Evolutionary conservation across 2,329 filamentous ascomycete species (phyloP).

Genomic region (Cucurbitaria berberidis): DNA sequence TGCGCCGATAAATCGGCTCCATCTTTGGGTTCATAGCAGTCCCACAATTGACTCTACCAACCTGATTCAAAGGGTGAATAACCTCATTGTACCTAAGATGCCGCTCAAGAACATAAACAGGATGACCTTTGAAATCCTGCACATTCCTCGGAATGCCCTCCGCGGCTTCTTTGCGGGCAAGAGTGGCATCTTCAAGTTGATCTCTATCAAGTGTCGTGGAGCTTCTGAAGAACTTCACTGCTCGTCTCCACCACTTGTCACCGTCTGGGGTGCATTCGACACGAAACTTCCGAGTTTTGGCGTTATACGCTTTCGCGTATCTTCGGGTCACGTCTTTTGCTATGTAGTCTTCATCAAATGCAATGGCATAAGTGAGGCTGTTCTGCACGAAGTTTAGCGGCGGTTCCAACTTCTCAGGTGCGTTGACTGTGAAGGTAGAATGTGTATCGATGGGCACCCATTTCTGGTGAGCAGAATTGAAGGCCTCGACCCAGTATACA

Average conservation of each 20-base stretch:
- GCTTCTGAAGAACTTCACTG: slow-evolving; percentile 54
- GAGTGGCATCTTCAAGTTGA: slow-evolving; percentile 80
- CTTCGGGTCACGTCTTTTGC: slow-evolving; percentile 85
- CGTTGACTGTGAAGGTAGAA: slow-evolving; percentile 79
- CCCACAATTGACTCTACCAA: slow-evolving; percentile 78
- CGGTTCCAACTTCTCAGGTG: slow-evolving; percentile 79
- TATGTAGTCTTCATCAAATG: slow-evolving; percentile 79
- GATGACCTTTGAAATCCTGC: slow-evolving; percentile 86
- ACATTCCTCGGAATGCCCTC: slow-evolving; percentile 86
- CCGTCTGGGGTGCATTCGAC: slow-evolving; percentile 71
- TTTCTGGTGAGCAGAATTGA: slow-evolving; percentile 84
- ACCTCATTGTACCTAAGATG: slow-evolving; percentile 86
- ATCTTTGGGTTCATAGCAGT: slow-evolving; percentile 62
- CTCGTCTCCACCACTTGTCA: slow-evolving; percentile 61
- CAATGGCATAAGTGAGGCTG: slow-evolving; percentile 80
- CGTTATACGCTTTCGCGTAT: slow-evolving; percentile 86
- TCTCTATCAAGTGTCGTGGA: slow-evolving; percentile 66
- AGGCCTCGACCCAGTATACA: slow-evolving; percentile 92
- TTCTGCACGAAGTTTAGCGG: slow-evolving; percentile 79
- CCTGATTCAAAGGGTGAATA: slow-evolving; percentile 71
- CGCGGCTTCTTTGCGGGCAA: slow-evolving; percentile 71
- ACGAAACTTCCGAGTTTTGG: slow-evolving; percentile 83
- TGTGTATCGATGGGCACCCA: slow-evolving; percentile 90
- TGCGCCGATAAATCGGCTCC: slow-evolving; percentile 81
- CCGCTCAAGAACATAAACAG: slow-evolving; percentile 75